Evolutionary conservation across 345 rosid species (phyloP), one percentile per base, ranked within the genome.

Genomic region (Gossypioides kirkii): DNA sequence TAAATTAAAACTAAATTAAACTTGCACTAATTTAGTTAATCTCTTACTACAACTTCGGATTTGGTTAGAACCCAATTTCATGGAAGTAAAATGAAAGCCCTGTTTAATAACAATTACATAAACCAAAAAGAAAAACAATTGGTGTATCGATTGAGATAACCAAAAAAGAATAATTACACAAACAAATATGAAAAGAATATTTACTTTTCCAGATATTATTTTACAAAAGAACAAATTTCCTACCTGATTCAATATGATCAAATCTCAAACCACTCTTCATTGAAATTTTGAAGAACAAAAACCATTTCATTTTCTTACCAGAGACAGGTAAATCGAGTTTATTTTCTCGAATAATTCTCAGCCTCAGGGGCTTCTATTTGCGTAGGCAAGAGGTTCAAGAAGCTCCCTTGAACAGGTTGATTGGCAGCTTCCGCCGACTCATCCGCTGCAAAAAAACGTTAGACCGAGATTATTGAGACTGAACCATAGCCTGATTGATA

Each of bases 371-470:
- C 86, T 79, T 87, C 92, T 13, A 78, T 74, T 78, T 83, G 90
- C 20, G 93, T 79, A 61, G 97, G 93, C 83, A 90, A 79, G 59
- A 86, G 89, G 66, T 84, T 86, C 68, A 94, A 73, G 79, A 94
- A 91, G 86, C 97, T 94, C 58, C 96, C 98, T 16, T 86, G 90
- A 73, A 74, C 86, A 8, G 89, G 80, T 78, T 84, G 84, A 72
- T 73, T 74, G 60, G 81, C 79, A n/a, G 74, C 78, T 38, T 77
- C 76, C 13, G 84, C 90, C 0, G 97, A 76, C 82, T 94, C 98
- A 58, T 86, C 93, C 74, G 90, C 98, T 92, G 92, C 49, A 45
- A 64, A 60, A 83, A 17, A 67, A 10, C 13, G 13, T 45, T n/a
- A 56, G 9, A 73, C 14, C 63, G 47, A 20, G 70, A 12, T 65